A percentile compares a stretch with the other conserved stretches of the same genome.
Conservation (phyloP, 208 protist genomes). For the Wallacemonas sp. region DNA sequence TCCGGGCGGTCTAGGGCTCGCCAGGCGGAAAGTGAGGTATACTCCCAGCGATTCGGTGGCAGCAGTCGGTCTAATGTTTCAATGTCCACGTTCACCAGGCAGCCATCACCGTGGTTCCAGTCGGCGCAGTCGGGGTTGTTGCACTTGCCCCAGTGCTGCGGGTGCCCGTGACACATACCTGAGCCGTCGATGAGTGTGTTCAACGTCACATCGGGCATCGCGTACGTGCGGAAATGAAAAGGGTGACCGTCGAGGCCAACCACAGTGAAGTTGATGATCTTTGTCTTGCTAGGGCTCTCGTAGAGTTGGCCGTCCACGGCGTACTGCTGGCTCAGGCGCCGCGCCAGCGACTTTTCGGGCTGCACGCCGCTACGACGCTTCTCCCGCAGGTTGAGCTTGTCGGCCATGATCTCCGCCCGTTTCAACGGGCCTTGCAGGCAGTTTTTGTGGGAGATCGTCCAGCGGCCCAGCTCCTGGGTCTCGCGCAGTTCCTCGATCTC, state of each 20-base stretch:
- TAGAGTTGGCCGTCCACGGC: constrained; percentile 75
- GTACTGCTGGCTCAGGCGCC: constrained; percentile 80
- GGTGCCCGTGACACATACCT: constrained; percentile 86
- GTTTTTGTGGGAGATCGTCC: constrained; percentile 81
- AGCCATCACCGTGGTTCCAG: constrained; percentile 89
- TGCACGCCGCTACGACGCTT: constrained; percentile 67
- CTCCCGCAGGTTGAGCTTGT: constrained; percentile 89
- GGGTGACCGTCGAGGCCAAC: constrained; percentile 87
- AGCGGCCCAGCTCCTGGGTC: constrained; percentile 76
- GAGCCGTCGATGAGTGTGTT: constrained; percentile 90
- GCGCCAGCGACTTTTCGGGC: constrained; percentile 85
- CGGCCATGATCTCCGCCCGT: constrained; percentile 81
- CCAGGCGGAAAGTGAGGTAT: constrained; percentile 81
- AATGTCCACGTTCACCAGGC: constrained; percentile 90
- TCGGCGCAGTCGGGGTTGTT: constrained; percentile 89
- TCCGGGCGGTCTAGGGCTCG: constrained; percentile 76
- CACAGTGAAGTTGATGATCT: constrained; percentile 87
- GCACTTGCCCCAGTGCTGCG: constrained; percentile 82
- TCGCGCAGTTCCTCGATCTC: constrained; percentile 89
- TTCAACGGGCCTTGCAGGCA: constrained; percentile 85
- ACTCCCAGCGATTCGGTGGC: constrained; percentile 87
- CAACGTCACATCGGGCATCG: constrained; percentile 90
- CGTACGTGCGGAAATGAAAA: constrained; percentile 84
- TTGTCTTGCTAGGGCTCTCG: constrained; percentile 73
- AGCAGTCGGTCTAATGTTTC: constrained; percentile 83